Base-by-base conservation (phyloP, 2,329 filamentous ascomycete genomes). In the Sporothrix inflata region DNA sequence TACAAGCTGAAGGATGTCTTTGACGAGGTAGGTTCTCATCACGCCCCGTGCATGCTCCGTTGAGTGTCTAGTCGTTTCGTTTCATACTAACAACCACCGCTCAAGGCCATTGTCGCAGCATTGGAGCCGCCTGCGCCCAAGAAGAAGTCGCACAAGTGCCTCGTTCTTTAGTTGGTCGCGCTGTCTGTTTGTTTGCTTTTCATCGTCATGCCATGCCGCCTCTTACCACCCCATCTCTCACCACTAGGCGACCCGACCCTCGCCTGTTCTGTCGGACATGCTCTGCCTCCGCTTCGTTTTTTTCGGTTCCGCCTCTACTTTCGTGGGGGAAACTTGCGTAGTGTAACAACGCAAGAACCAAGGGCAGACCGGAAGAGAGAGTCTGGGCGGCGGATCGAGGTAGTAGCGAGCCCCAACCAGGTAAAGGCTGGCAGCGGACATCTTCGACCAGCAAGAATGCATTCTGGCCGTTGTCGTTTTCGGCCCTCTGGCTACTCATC, bases 1-100 rank as follows among this genome's bases (percentile, higher is more conserved):
- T 98, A 94, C 85, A 98, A 98, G 85, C 85, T 99, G 76, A 99
- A 99, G 87, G 96, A 98, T 80, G 96, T 99, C 21, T 99, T 99
- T 83, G 96, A 99, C 79, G 96, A 98, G 92, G 94, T 97, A 88
- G 77, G 88, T 67, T 6, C 30, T 67, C 30, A 11, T 19, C 4
- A 5, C 53, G 6, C 16, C 9, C 53, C 47, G 67, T 63, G 11
- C 53, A 27, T 42, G 38, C 2, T 24, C 21, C 42, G 14, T 21
- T 38, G 2, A 34, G 30, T 34, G 3, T 19, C 12, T 30, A n/a
- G 4, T 19, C 34, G 60, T 45, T 21, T 27, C 60, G 60, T 55
- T 12, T 42, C 6, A 4, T 34, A 12, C 61, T 67, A 55, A 71
- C 63, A 40, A 49, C 19, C 16, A 9, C 53, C 21, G n/a, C 11